These are phyloP conservation scores for Talaromyces sp. DNA, from an alignment of 2,329 filamentous ascomycete species.

Conservation along the genomic window DNA sequence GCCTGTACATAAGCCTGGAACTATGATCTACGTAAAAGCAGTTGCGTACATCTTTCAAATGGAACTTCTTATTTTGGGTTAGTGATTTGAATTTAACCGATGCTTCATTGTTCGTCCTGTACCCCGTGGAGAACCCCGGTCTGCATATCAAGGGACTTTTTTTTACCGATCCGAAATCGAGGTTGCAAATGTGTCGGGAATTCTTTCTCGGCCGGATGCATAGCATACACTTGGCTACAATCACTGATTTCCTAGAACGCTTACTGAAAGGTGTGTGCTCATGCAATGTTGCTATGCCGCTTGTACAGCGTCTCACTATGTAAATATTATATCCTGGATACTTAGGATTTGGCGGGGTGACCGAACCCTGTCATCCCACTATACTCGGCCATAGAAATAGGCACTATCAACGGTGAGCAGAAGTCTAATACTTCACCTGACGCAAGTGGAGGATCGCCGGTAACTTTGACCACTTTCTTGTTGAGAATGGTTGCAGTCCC, in stretches of 20 bases:
- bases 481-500: neutral
- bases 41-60: neutral
- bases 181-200: neutral
- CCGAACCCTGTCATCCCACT: neutral
- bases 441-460: constrained; percentile 1
- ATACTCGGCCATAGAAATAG: neutral
- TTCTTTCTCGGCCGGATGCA: constrained; percentile 4
- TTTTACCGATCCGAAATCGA: neutral
- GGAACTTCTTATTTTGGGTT: neutral
- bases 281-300: neutral
- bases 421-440: neutral
- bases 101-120: neutral
- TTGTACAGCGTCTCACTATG: neutral
- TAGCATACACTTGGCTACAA: constrained; percentile 6
- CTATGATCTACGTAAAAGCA: neutral
- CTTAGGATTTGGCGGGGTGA: neutral
- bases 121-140: constrained; percentile 5
- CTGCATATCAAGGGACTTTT: neutral
- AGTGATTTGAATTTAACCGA: constrained; percentile 9
- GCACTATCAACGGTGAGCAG: neutral
- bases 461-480: neutral
- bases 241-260: neutral
- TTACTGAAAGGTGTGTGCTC: too few species aligned
- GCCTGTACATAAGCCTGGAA: neutral
- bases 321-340: neutral